A percentile compares a stretch with the other conserved stretches of the same genome.
These are phyloP conservation scores for Truncatella angustata DNA, from an alignment of 2,329 filamentous ascomycete species.

Conservation along the genomic window DNA sequence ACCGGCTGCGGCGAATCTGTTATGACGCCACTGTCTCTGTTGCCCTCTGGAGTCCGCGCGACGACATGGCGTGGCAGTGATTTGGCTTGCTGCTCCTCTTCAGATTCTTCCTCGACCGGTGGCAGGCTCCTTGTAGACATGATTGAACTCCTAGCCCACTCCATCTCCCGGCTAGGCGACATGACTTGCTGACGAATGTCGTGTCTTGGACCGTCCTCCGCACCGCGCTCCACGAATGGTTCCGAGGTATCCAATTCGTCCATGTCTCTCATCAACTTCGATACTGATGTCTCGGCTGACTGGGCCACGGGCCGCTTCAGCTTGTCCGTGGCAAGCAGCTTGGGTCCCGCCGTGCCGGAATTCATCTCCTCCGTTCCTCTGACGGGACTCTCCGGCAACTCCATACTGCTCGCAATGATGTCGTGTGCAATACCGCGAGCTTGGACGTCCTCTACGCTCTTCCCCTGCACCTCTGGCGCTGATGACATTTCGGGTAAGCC, in stretches of 20 bases:
- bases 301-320: conserved; percentile 9
- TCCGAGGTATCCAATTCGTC: conserved; percentile 27
- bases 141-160: conserved; percentile 40
- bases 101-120: conserved; percentile 50
- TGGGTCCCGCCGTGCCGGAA: neutral
- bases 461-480: neutral
- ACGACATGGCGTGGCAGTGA: conserved; percentile 13
- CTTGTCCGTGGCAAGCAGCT: neutral
- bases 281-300: conserved; percentile 7
- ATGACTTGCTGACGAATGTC: neutral
- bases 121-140: conserved; percentile 39
- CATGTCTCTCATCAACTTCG: conserved; percentile 24
- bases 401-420: conserved; percentile 8
- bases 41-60: conserved; percentile 31
- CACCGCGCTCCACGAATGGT: conserved; percentile 11
- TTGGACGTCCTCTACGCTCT: conserved; percentile 12
- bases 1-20: conserved; percentile 42
- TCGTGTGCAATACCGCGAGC: conserved; percentile 9
- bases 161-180: conserved; percentile 25
- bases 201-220: neutral
- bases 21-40: conserved; percentile 50
- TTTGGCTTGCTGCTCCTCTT: conserved; percentile 24
- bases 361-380: conserved; percentile 7
- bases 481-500: neutral
- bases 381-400: conserved; percentile 13